Evolutionary conservation across 768 basidiomycete species (phyloP).

Genomic region (Suillus bovinus): DNA sequence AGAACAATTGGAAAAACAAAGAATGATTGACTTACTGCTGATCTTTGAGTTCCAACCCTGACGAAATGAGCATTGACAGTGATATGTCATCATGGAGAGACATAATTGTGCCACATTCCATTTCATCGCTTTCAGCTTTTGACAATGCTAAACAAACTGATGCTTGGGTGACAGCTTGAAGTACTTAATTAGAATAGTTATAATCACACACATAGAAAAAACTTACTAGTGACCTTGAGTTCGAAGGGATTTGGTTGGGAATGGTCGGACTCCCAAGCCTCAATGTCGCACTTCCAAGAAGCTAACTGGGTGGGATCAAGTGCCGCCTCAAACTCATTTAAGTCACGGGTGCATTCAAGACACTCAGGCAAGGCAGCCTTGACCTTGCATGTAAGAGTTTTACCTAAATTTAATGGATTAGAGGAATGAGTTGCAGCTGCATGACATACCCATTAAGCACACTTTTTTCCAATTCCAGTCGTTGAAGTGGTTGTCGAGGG

Average conservation of each 20-base stretch:
- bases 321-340: slow-evolving; percentile 7
- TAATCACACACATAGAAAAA: not conserved
- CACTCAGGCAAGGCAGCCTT: not conserved
- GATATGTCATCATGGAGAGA: slow-evolving; percentile 10
- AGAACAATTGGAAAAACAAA: too few relatives aligned
- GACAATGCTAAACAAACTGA: slow-evolving; percentile 11
- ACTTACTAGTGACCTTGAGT: not conserved
- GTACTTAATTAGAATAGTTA: not conserved
- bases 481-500: too few relatives aligned
- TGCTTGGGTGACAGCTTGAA: slow-evolving; percentile 3
- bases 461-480: too few relatives aligned
- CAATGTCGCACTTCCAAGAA: slow-evolving; percentile 18
- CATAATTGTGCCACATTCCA: not conserved
- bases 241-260: slow-evolving; percentile 26
- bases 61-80: too few relatives aligned
- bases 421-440: not conserved
- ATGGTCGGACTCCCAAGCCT: slow-evolving; percentile 26
- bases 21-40: too few relatives aligned
- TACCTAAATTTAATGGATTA: not conserved
- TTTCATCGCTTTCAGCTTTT: slow-evolving; percentile 5
- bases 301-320: not conserved
- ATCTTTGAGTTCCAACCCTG: too few relatives aligned
- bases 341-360: not conserved
- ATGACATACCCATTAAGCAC: slow-evolving; percentile 22
- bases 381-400: not conserved